A percentile compares a stretch with the other conserved stretches of the same genome.
Evolutionary conservation across 495 filamentous ascomycete genomes (phyloP).

Genomic region (Collariella sp.): DNA sequence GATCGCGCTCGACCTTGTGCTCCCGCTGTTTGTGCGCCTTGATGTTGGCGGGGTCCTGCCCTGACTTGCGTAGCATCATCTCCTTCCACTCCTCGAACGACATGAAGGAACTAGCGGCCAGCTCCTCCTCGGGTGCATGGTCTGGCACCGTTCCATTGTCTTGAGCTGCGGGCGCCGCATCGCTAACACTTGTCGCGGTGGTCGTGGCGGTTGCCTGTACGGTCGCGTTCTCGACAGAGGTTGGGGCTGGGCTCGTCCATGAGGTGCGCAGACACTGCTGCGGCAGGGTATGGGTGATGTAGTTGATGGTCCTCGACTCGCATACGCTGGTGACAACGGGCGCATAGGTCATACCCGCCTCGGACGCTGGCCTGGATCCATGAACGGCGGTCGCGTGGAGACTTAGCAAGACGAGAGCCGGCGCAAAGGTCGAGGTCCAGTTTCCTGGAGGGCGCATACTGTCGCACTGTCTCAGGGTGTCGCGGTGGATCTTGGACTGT

Average conservation of each 20-base stretch:
- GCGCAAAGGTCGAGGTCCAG: slow-evolving; percentile 6
- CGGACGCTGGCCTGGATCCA: slow-evolving; percentile 13
- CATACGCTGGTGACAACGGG: slow-evolving; percentile 35
- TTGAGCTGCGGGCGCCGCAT: slow-evolving; percentile 1
- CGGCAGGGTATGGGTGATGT: slow-evolving; percentile 69
- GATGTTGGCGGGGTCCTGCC: slow-evolving; percentile 71
- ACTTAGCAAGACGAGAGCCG: slow-evolving; percentile 19
- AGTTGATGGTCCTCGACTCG: slow-evolving; percentile 62
- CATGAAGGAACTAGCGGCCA: slow-evolving; percentile 80
- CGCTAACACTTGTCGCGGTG: slow-evolving; percentile 3
- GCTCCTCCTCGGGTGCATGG: slow-evolving; percentile 33
- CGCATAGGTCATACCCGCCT: slow-evolving; percentile 10
- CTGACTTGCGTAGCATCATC: slow-evolving; percentile 78
- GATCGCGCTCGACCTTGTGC: slow-evolving; percentile 26
- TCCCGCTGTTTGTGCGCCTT: slow-evolving; percentile 42
- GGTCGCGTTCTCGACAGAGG: slow-evolving; percentile 7
- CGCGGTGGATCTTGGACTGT: slow-evolving; percentile 9
- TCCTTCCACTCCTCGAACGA: slow-evolving; percentile 99
- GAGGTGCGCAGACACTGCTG: slow-evolving; percentile 62
- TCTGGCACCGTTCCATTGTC: slow-evolving; percentile 17
- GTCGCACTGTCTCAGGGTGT: slow-evolving; percentile 18
- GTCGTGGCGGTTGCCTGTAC: background rate
- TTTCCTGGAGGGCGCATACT: slow-evolving; percentile 16
- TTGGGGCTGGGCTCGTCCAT: slow-evolving; percentile 24
- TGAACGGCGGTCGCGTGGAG: slow-evolving; percentile 16